Percentiles rank a stretch among this genome's conserved stretches.
Conservation (phyloP, 2,329 filamentous ascomycete genomes). For the Paraphoma chrysanthemicola region DNA sequence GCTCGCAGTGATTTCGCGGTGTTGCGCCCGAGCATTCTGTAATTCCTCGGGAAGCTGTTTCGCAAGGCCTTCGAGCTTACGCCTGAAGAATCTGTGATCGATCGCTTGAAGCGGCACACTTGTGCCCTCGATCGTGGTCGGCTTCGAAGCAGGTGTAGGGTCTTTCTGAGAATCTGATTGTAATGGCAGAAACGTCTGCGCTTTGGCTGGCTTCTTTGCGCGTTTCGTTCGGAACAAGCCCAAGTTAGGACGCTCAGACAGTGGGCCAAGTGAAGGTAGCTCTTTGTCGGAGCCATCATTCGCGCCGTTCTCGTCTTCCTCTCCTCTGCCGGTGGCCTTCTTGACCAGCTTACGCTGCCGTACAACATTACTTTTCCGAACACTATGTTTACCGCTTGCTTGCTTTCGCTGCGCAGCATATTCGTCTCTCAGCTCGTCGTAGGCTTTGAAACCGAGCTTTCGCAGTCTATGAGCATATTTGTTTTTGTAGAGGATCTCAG, state of each 20-base stretch:
- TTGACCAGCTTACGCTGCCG: slow-evolving; percentile 35
- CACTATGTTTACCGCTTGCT: slow-evolving; percentile 36
- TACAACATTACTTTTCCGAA: slow-evolving; percentile 33
- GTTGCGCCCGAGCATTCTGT: slow-evolving; percentile 48
- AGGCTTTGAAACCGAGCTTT: slow-evolving; percentile 47
- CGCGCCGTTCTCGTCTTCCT: slow-evolving; percentile 25
- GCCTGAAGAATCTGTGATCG: slow-evolving; percentile 36
- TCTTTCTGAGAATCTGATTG: slow-evolving; percentile 13
- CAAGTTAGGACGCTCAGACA: slow-evolving; percentile 31
- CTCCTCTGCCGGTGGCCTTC: slow-evolving; percentile 26
- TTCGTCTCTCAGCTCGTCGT: slow-evolving; percentile 34
- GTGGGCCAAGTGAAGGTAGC: slow-evolving; percentile 23
- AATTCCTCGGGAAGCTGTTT: slow-evolving; percentile 45
- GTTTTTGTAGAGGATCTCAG: slow-evolving; percentile 76
- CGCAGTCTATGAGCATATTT: slow-evolving; percentile 54
- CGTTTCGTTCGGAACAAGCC: slow-evolving; percentile 39
- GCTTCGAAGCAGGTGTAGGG: slow-evolving; percentile 11
- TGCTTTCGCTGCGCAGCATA: slow-evolving; percentile 33
- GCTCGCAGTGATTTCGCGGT: slow-evolving; percentile 48
- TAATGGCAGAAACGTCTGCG: slow-evolving; percentile 39
- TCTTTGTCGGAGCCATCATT: slow-evolving; percentile 17
- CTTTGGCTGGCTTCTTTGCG: slow-evolving; percentile 21
- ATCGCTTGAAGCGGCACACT: slow-evolving; percentile 36
- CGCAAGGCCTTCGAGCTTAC: slow-evolving; percentile 35
- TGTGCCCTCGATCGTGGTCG: slow-evolving; percentile 35